Conservation (phyloP, 2,329 filamentous ascomycete species). For the Paraphoma chrysanthemicola region DNA sequence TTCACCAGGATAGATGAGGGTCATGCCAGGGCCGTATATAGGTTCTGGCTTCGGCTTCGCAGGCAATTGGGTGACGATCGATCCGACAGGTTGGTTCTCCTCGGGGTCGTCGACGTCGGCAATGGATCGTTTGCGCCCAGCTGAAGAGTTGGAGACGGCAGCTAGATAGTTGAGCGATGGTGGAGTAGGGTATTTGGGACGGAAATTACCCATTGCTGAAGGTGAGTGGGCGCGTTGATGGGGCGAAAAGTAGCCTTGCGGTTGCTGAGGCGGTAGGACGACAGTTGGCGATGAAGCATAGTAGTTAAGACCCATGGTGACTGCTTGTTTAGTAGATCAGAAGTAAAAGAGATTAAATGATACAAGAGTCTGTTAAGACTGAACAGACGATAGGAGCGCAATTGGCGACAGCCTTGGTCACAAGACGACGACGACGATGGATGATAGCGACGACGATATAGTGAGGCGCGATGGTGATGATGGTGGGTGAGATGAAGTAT, state of each 20-base stretch:
- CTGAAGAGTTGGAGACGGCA: constrained; percentile 51
- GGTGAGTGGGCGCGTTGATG: constrained; percentile 44
- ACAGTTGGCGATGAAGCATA: constrained; percentile 56
- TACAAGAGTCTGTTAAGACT: constrained; percentile 41
- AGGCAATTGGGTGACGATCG: constrained; percentile 53
- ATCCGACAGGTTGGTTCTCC: constrained; percentile 59
- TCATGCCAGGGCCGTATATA: constrained; percentile 76
- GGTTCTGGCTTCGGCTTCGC: constrained; percentile 69
- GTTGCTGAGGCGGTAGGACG: constrained; percentile 52
- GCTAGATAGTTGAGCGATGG: constrained; percentile 54
- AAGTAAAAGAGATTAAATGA: constrained; percentile 34
- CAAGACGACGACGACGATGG: constrained; percentile 35
- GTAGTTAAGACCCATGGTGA: constrained; percentile 54
- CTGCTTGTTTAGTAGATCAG: constrained; percentile 51
- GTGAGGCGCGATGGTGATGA: constrained; percentile 14
- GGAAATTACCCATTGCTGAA: constrained; percentile 40
- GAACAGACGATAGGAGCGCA: constrained; percentile 38
- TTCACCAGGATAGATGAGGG: constrained; percentile 69
- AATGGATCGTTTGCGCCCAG: constrained; percentile 77
- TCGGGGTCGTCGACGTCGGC: constrained; percentile 79
- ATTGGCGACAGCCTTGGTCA: constrained; percentile 27
- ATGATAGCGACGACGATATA: constrained; percentile 8
- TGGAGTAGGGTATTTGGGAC: constrained; percentile 50
- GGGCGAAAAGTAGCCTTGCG: constrained; percentile 44
- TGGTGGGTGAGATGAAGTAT: constrained; percentile 17